A percentile compares a stretch with the other conserved stretches of the same genome.
These are phyloP conservation scores for Hibiscus mutabilis DNA, from an alignment of 345 rosid genomes.

Conservation along the genomic window DNA sequence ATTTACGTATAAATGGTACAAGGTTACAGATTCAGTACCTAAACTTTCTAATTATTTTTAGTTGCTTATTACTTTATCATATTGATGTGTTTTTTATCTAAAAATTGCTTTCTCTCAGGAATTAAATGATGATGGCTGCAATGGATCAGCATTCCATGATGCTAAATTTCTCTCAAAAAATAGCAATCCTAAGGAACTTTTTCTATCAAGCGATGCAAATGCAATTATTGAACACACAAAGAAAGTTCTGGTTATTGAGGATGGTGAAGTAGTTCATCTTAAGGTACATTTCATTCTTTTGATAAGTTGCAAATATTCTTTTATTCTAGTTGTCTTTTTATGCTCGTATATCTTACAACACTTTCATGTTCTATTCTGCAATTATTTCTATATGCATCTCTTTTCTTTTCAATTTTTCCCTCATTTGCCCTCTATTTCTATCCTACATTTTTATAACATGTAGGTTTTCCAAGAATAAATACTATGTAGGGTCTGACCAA, in stretches of 20 bases:
- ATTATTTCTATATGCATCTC: not conserved
- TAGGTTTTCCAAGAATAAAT: not conserved
- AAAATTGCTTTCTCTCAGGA: conserved; percentile 36
- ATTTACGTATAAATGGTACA: not conserved
- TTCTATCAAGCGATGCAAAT: conserved; percentile 77
- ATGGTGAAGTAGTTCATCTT: conserved; percentile 77
- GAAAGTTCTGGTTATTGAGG: conserved; percentile 83
- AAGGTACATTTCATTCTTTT: conserved; percentile 42
- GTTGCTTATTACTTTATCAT: not conserved
- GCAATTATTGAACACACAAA: conserved; percentile 92
- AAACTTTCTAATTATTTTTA: not conserved
- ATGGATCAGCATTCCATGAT: conserved; percentile 53
- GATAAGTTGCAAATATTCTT: not conserved
- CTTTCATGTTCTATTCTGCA: not conserved
- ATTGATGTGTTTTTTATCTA: not conserved
- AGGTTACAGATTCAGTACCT: not conserved
- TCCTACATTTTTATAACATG: not conserved
- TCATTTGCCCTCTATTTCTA: not conserved
- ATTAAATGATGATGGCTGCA: conserved; percentile 32
- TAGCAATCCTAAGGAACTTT: conserved; percentile 69
- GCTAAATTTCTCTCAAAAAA: conserved; percentile 47
- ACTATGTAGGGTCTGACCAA: not conserved
- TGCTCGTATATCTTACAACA: not conserved
- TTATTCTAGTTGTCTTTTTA: not conserved
- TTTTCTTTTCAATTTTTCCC: not conserved